Conservation (phyloP, 2,329 filamentous ascomycete genomes). For the Microdochium trichocladiopsis region DNA sequence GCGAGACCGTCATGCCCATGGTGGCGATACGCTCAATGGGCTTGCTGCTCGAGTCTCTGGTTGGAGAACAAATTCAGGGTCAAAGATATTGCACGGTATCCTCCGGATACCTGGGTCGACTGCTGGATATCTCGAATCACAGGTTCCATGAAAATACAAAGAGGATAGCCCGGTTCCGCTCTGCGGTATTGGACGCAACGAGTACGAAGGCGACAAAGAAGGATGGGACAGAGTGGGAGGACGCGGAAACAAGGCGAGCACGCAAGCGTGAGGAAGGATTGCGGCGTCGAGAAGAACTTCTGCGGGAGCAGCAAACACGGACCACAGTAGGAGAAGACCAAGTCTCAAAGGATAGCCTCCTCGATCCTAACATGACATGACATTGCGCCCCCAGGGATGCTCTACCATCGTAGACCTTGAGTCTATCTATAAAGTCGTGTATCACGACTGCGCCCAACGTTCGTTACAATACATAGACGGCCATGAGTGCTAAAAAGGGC, state of each 20-base stretch:
- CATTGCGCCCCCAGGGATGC: not conserved
- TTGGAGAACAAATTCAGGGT: constrained; percentile 51
- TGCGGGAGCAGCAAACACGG: constrained; percentile 5
- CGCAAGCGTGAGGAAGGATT: constrained; percentile 54
- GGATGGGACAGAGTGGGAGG: constrained; percentile 45
- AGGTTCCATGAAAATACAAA: constrained; percentile 64
- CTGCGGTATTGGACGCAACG: constrained; percentile 34
- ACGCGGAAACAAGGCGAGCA: constrained; percentile 40
- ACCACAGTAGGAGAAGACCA: constrained; percentile 6
- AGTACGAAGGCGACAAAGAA: constrained; percentile 15
- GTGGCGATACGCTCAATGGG: constrained; percentile 83
- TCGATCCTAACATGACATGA: constrained; percentile 17
- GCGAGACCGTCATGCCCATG: constrained; percentile 50
- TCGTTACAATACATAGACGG: not conserved
- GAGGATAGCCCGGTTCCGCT: constrained; percentile 58
- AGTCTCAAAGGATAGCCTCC: constrained; percentile 8
- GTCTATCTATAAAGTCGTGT: not conserved
- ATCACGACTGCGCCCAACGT: not conserved
- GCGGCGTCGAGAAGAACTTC: constrained; percentile 7
- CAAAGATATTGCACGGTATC: constrained; percentile 44
- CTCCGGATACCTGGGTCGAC: constrained; percentile 56
- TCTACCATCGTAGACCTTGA: not conserved
- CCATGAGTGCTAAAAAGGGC: no score
- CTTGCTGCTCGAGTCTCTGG: constrained; percentile 71
- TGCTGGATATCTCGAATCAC: constrained; percentile 67